These are phyloP conservation scores for Coemansia sp. DNA, from an alignment of 192 early-diverging fungal genomes.

Conservation along the genomic window DNA sequence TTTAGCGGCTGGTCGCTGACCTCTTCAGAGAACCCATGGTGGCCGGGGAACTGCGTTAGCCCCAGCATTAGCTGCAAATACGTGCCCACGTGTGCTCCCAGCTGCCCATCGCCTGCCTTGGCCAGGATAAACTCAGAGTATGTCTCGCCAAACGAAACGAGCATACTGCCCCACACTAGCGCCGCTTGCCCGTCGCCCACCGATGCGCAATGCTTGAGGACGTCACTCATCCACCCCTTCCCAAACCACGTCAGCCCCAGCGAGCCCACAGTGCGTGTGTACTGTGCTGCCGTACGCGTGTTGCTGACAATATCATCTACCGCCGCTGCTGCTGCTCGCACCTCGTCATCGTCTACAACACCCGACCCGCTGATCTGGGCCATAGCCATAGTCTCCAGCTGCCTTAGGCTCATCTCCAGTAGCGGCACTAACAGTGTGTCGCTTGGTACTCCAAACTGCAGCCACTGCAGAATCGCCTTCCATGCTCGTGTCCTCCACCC, in stretches of 20 bases:
- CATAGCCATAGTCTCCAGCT: conserved; percentile 26
- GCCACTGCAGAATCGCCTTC: conserved; percentile 46
- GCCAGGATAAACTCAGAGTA: conserved; percentile 39
- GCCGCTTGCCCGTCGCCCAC: conserved; percentile 20
- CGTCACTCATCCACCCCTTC: conserved; percentile 29
- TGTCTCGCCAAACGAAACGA: conserved; percentile 49
- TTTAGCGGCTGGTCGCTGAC: conserved; percentile 71
- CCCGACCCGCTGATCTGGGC: conserved; percentile 17
- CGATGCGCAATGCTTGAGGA: conserved; percentile 17
- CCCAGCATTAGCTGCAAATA: conserved; percentile 59
- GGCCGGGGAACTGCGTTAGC: conserved; percentile 70
- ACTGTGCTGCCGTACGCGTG: conserved; percentile 28
- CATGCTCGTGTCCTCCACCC: conserved; percentile 45
- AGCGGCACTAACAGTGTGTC: conserved; percentile 40
- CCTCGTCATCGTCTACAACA: conserved; percentile 32
- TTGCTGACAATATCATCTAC: conserved; percentile 51
- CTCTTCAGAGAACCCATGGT: conserved; percentile 69
- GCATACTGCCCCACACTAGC: conserved; percentile 29
- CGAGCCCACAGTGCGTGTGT: conserved; percentile 33
- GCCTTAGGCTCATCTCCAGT: conserved; percentile 37
- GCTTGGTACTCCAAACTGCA: conserved; percentile 44
- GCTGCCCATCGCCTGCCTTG: conserved; percentile 12
- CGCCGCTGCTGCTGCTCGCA: conserved; percentile 32
- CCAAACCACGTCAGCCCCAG: conserved; percentile 24
- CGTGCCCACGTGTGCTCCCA: conserved; percentile 11